Conservation (phyloP, 2,329 filamentous ascomycete genomes). For the Chaetomiaceae sp. region DNA sequence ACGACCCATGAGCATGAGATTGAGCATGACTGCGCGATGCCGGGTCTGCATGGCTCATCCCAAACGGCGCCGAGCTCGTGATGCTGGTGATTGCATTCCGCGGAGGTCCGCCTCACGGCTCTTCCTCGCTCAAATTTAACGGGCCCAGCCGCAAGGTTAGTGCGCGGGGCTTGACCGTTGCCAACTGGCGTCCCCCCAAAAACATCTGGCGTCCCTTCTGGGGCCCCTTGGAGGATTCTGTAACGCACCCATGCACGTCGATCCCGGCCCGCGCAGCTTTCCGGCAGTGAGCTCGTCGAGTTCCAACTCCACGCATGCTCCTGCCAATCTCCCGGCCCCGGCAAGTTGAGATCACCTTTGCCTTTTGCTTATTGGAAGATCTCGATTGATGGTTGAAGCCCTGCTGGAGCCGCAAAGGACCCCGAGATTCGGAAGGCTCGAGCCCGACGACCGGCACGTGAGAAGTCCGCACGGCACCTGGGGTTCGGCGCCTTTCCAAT, state of each 20-base stretch:
- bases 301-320: conserved; percentile 11
- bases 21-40: too few relatives aligned
- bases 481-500: not conserved
- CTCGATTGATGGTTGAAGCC: not conserved
- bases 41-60: not conserved
- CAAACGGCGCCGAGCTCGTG: conserved; percentile 1
- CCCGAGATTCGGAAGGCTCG: conserved; percentile 4
- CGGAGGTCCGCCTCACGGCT: conserved; percentile 20
- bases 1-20: too few relatives aligned
- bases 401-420: not conserved
- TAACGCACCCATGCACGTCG: conserved; percentile 23
- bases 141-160: conserved; percentile 5
- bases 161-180: conserved; percentile 7
- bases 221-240: conserved; percentile 22
- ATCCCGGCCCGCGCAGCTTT: conserved; percentile 15
- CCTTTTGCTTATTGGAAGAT: conserved; percentile 6
- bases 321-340: conserved; percentile 21
- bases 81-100: conserved; percentile 13
- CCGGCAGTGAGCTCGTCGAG: not conserved
- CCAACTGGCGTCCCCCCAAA: conserved; percentile 3
- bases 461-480: not conserved
- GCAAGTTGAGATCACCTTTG: conserved; percentile 19
- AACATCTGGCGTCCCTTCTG: conserved; percentile 2
- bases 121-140: conserved; percentile 28
- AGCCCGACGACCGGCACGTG: conserved; percentile 2